Base-by-base conservation (phyloP, 805 yeast species). In the Naumovozyma dairenensis region DNA sequence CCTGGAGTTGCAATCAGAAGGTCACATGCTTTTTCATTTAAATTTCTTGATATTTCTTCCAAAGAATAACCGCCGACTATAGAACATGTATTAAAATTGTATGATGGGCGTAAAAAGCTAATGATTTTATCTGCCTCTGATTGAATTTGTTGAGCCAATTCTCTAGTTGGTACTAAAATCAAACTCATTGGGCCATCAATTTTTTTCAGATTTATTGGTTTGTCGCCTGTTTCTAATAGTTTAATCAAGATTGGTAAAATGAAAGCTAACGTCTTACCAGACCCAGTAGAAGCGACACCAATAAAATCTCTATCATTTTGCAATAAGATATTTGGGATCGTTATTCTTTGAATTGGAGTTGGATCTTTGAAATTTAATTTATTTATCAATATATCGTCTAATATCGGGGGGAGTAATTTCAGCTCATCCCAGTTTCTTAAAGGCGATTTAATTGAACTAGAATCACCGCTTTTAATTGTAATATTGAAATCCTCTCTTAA, bases 231-330 rank as follows among this genome's bases (percentile, higher is more conserved):
- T 49, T 55, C 69, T 59, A 58, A 42, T 12, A 80, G 61, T 42
- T 73, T 75, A 2, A 74, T 53, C 7, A 82, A 50, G 32, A 84
- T 57, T 0, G 98, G 97, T 2, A 89, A 56, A 8, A 82, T 53
- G 56, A 78, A 89, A 2, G 93, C 80, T 9, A 87, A 63, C 0
- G 98, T 89, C 53, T 92, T 89, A 47, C 98, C 98, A 1, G 94
- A 82, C 9, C 98, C 98, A 0, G 98, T 89, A 45, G 86, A 86
- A 0, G 97, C 96, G n/a, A 87, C 71, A 10, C 95, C 97, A 15
- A 87, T 66, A 2, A 83, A 64, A 53, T 89, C 96, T 16, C 73
- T 58, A 3, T 68, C 62, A 0, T 19, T 29, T 21, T 19, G 53
- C 16, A 77, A 46, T 0, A 80, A 77, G 17, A 78, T 60, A 36